Conservation (phyloP, 164 flowering plant genomes). For the Warburgia ugandensis region DNA sequence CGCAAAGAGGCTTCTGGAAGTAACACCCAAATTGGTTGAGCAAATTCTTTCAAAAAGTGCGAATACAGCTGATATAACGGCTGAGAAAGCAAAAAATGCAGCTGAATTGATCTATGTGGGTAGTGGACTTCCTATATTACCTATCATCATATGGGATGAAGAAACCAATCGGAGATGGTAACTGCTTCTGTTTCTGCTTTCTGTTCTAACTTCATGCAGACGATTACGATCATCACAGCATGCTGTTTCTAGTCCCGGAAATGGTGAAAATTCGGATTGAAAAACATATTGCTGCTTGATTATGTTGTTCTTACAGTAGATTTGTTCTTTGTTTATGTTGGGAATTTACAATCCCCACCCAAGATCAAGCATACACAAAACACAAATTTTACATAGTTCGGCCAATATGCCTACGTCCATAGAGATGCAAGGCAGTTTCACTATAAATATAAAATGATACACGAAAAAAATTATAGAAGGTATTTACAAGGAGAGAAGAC, state of each 20-base stretch:
- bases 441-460: too few species aligned
- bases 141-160: constrained; percentile 71
- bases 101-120: constrained; percentile 85
- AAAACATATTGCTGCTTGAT: too few species aligned
- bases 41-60: constrained; percentile 49
- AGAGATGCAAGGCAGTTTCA: too few species aligned
- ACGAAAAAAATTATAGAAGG: too few species aligned
- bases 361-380: too few species aligned
- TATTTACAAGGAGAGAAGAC: too few species aligned
- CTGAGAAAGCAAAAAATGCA: constrained; percentile 59
- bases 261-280: too few species aligned
- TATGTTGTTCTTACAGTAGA: neutral
- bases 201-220: neutral
- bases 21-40: constrained; percentile 67
- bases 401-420: too few species aligned
- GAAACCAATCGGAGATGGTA: constrained; percentile 82
- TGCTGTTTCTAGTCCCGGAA: too few species aligned
- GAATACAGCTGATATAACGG: constrained; percentile 34
- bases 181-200: neutral
- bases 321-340: neutral
- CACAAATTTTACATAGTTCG: too few species aligned
- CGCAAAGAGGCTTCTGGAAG: constrained; percentile 61
- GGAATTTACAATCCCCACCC: too few species aligned
- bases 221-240: too few species aligned
- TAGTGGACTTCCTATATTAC: constrained; percentile 76